phyloP scores from a whole-genome alignment of 1,284 basidiomycete species.

The Malassezia globosa region DNA sequence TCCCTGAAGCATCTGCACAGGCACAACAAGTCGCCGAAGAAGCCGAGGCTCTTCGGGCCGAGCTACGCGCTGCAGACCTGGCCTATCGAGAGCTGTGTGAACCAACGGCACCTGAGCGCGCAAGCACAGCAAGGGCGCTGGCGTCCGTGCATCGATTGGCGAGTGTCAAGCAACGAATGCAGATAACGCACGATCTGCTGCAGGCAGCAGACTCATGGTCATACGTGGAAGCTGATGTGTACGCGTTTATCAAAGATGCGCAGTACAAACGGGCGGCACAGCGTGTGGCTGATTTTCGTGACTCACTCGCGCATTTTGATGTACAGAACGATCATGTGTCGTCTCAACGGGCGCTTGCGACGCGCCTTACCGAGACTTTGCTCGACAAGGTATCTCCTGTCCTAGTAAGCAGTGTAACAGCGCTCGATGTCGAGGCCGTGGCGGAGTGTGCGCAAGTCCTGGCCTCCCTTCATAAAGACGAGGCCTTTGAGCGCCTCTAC shows the following conservation, averaged over 20 bases:
- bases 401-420: not conserved
- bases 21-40: not conserved
- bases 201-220: conserved; percentile 88
- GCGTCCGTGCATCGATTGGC: conserved; percentile 67
- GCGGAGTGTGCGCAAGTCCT: conserved; percentile 4
- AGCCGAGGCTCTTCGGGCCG: conserved; percentile 1
- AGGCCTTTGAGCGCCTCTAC: conserved; percentile 1
- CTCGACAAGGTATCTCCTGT: not conserved
- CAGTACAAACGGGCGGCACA: conserved; percentile 75
- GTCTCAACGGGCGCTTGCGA: not conserved
- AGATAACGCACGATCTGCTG: conserved; percentile 68
- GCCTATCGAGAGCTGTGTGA: not conserved
- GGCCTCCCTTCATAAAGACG: not conserved
- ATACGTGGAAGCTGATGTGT: conserved; percentile 78
- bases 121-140: conserved; percentile 44
- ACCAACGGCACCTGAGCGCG: not conserved
- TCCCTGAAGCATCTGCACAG: not conserved
- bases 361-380: not conserved
- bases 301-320: conserved; percentile 71
- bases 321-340: conserved; percentile 9
- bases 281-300: conserved; percentile 69
- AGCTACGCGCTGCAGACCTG: not conserved
- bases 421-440: not conserved
- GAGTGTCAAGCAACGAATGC: conserved; percentile 70
- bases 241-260: conserved; percentile 59